Evolutionary conservation across 208 protist genomes (phyloP).

Genomic region (Leishmania aethiopica): DNA sequence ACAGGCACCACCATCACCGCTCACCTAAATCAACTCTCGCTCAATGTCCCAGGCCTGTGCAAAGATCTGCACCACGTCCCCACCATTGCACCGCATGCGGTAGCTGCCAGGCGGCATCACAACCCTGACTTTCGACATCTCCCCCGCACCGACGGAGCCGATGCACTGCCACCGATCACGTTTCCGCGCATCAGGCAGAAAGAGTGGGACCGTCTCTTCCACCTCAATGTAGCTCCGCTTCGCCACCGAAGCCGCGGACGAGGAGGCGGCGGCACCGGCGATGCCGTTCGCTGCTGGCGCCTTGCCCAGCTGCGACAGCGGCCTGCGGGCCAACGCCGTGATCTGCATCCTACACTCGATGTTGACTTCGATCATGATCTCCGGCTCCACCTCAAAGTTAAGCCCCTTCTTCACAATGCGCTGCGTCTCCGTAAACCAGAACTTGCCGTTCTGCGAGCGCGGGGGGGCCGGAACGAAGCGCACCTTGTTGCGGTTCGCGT

Average conservation of each 20-base stretch:
- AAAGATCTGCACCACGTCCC: constrained; percentile 63
- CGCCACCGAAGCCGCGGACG: constrained; percentile 9
- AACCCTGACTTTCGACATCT: constrained; percentile 49
- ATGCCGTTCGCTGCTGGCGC: constrained; percentile 5
- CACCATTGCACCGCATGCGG: constrained; percentile 56
- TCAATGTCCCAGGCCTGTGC: constrained; percentile 85
- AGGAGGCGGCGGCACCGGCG: constrained; percentile 8
- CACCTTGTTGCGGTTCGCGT: constrained; percentile 66
- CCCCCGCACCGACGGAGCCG: constrained; percentile 30
- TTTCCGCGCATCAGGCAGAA: constrained; percentile 3
- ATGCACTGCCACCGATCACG: constrained; percentile 37
- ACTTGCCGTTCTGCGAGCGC: constrained; percentile 71
- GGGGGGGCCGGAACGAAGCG: constrained; percentile 74
- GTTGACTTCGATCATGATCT: constrained; percentile 59
- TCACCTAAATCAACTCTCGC: constrained; percentile 52
- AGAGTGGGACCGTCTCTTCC: constrained; percentile 34
- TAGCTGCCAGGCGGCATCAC: constrained; percentile 73
- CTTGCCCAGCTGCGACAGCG: constrained; percentile 11
- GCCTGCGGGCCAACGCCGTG: constrained; percentile 45
- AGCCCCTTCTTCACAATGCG: constrained; percentile 77
- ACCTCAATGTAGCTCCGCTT: constrained; percentile 39
- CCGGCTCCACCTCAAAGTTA: constrained; percentile 73
- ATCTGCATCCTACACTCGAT: constrained; percentile 81
- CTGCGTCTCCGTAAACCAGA: constrained; percentile 82
- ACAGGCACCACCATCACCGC: not conserved